Base-by-base conservation (phyloP, 2,329 filamentous ascomycete species). In the Pseudocercospora crystallina region DNA sequence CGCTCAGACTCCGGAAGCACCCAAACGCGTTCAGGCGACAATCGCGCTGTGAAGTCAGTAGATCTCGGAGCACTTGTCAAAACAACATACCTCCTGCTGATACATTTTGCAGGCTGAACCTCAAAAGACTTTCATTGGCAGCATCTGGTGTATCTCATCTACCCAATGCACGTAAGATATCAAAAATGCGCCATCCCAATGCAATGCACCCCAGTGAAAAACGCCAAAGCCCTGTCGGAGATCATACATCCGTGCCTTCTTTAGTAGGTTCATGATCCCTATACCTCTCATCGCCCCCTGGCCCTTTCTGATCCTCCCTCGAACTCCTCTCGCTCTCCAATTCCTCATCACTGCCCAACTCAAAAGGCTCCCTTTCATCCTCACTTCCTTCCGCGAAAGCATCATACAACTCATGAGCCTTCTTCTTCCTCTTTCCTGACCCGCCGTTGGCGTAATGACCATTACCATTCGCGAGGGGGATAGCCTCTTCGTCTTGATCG, bases 311-410 rank as follows among this genome's bases (percentile, higher is more conserved):
- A 14, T 52, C 49, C 31, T 49, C 53, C 48, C 54, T 37, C 29
- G 43, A 45, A 44, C 50, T 51, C 43, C 49, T 51, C 9, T 54
- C 51, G 8, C 51, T 58, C 20, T 62, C 60, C 33, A 55, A 54
- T 30, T 63, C 59, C 20, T 55, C 55, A 35, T 60, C 60, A 34
- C 57, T 55, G 2, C 53, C 61, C 38, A 62, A 30, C 5, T 49
- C 60, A 47, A 62, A 62, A 10, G 52, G 41, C 15, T 66, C 72
- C 44, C 61, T 66, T 60, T 87, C 84, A 48, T 89, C 87, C 50
- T 94, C 91, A 51, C 92, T 92, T 45, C 90, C 92, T 12, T 89
- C 91, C 0, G 94, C 94, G 77, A 99, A 99, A 4, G 94, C 94
- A 76, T 99, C 94, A 69, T 99, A 99, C 38, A 99, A 75, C 74